phyloP scores from a whole-genome alignment of 1,284 basidiomycete species.

The Rhodotorula glutinis region DNA sequence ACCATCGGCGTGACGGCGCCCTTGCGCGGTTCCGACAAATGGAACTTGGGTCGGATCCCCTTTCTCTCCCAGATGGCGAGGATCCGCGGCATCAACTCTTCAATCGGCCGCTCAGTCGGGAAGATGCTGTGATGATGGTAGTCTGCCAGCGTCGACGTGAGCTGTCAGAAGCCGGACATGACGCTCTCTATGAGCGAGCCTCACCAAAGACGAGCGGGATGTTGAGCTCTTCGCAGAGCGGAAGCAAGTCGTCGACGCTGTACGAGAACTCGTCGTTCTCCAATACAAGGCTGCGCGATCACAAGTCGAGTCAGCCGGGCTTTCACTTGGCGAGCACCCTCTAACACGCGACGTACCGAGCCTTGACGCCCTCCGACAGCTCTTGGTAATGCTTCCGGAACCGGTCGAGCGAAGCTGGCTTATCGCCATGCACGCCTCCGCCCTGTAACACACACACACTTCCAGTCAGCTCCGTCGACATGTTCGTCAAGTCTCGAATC shows the following conservation, averaged over 20 bases:
- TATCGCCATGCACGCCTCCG: conserved; percentile 78
- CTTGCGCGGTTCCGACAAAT: conserved; percentile 73
- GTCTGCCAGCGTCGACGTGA: background rate
- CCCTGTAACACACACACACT: conserved; percentile 34
- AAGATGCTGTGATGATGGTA: conserved; percentile 12
- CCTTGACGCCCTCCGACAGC: conserved; percentile 64
- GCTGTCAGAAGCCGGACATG: no score
- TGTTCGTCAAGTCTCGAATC: background rate
- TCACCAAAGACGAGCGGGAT: conserved; percentile 67
- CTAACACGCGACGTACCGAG: conserved; percentile 54
- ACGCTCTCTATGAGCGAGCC: no score
- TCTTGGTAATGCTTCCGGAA: conserved; percentile 67
- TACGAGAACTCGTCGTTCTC: conserved; percentile 95
- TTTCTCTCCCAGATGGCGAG: conserved; percentile 70
- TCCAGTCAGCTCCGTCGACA: no score
- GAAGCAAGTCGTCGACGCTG: conserved; percentile 77
- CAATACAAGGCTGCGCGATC: conserved; percentile 56
- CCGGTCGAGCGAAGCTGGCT: conserved; percentile 64
- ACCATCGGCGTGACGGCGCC: conserved; percentile 70
- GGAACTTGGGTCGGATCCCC: conserved; percentile 78
- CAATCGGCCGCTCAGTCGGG: conserved; percentile 55
- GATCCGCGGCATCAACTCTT: conserved; percentile 65
- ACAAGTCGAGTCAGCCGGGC: background rate
- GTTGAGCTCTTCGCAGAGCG: conserved; percentile 73
- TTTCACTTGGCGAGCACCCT: background rate